Evolutionary conservation across 768 basidiomycete genomes (phyloP), one percentile per base, ranked within the genome.

Genomic region (Neoboletus subvelutipes): DNA sequence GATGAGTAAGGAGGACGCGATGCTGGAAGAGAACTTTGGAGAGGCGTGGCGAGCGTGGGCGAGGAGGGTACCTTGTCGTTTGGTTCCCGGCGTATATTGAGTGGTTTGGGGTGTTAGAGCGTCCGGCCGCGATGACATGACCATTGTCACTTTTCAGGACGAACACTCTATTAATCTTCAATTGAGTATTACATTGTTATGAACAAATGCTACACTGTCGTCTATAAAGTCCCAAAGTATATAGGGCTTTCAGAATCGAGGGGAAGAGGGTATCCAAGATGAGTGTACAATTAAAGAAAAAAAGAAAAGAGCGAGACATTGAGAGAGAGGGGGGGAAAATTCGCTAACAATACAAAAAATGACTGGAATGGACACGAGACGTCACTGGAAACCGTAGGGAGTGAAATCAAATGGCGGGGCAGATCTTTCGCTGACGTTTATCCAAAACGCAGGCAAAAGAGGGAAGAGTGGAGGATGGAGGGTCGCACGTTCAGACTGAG

Each of bases 261-360:
- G 34, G 39, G 28, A 13, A 39, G 12, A 13, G 13, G 67, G 65
- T 67, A 67, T 65, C 59, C 63, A 58, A 36, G 24, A 62, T 4
- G 37, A n/a, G 52, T n/a, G 10, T 18, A 20, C 51, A 40, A 0
- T 1, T 1, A 48, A 42, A 8, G 41, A 39, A 43, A 39, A 56
- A 57, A 47, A 18, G 45, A 26, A 45, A 28, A 18, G 39, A 47
- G 42, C 22, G 39, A 28, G n/a, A 28, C 28, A 28, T 28, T 5
- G n/a, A 6, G 28, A 28, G 28, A 28, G 41, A 51, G 48, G 36
- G 31, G n/a, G 26, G 5, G 48, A 34, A 45, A 33, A 50, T 42
- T 24, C 29, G 55, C 69, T 71, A 72, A 43, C 51, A 65, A 73
- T 71, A 73, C 71, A 71, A 45, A 26, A n/a, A 55, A 59, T 31